Evolutionary conservation across 1,284 basidiomycete species (phyloP).

Genomic region (Volvariella surrecta): DNA sequence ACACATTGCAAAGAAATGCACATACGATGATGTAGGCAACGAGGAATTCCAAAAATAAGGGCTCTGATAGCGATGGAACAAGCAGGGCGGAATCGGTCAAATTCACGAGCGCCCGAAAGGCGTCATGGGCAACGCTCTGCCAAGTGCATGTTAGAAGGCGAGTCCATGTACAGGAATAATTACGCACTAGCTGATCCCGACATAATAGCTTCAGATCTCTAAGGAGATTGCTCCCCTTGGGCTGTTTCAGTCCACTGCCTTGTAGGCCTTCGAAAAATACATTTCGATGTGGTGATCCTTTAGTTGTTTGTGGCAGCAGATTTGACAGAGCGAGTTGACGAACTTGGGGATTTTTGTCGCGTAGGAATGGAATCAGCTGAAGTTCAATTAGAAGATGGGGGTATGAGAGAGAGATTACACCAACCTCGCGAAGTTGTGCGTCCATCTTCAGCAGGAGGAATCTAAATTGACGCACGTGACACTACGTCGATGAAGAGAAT

Average conservation of each 20-base stretch:
- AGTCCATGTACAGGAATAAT: slow-evolving; percentile 9
- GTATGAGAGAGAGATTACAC: slow-evolving; percentile 12
- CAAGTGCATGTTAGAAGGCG: slow-evolving; percentile 6
- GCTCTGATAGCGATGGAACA: slow-evolving; percentile 63
- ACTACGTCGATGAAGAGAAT: slow-evolving; percentile 1
- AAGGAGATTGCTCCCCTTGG: slow-evolving; percentile 62
- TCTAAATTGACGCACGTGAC: slow-evolving; percentile 22
- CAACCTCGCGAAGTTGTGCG: slow-evolving; percentile 52
- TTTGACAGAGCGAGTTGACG: slow-evolving; percentile 83
- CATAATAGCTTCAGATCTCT: slow-evolving; percentile 79
- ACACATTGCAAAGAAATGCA: slow-evolving; percentile 10
- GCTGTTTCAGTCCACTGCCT: slow-evolving; percentile 46
- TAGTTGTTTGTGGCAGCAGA: slow-evolving; percentile 73
- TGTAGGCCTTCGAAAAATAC: slow-evolving; percentile 65
- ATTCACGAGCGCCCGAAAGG: slow-evolving; percentile 91
- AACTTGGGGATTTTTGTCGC: slow-evolving; percentile 82
- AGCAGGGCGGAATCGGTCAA: slow-evolving; percentile 81
- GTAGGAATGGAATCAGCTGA: slow-evolving; percentile 79
- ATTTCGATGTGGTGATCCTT: slow-evolving; percentile 59
- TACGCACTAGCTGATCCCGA: slow-evolving; percentile 69
- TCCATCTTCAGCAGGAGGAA: slow-evolving; percentile 34
- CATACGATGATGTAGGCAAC: slow-evolving; percentile 88
- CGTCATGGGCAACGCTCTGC: slow-evolving; percentile 89
- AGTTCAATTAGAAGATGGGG: neutral
- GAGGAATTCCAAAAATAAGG: slow-evolving; percentile 75